Percentiles rank a stretch among this genome's conserved stretches.
Conservation (phyloP, 805 yeast genomes). For the Ogataea pignaliae region DNA sequence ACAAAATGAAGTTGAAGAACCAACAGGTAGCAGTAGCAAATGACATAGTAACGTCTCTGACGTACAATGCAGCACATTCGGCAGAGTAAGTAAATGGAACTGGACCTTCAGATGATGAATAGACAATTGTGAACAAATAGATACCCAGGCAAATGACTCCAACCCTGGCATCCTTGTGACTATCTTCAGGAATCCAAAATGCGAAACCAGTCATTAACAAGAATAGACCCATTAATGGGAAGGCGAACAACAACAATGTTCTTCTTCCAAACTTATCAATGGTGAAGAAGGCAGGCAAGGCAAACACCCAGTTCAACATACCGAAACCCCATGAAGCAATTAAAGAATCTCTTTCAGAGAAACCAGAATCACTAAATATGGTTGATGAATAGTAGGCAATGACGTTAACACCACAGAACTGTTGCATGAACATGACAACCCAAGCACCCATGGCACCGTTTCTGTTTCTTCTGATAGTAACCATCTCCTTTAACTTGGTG, state of each 20-base stretch:
- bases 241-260: conserved; percentile 48
- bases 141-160: conserved; percentile 72
- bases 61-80: conserved; percentile 74
- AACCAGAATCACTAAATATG: conserved; percentile 66
- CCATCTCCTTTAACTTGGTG: conserved; percentile 50
- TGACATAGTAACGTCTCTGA: conserved; percentile 78
- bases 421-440: conserved; percentile 86
- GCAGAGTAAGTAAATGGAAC: conserved; percentile 89
- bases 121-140: conserved; percentile 66
- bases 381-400: conserved; percentile 82
- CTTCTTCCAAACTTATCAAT: conserved; percentile 79
- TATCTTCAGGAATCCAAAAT: conserved; percentile 54
- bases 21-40: conserved; percentile 72
- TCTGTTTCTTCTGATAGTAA: conserved; percentile 74
- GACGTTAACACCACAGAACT: conserved; percentile 85
- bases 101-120: conserved; percentile 85
- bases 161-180: conserved; percentile 43
- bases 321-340: conserved; percentile 88
- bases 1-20: conserved; percentile 66
- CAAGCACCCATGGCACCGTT: conserved; percentile 78
- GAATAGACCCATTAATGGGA: conserved; percentile 62
- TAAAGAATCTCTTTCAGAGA: conserved; percentile 56
- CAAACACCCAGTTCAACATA: conserved; percentile 72
- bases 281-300: conserved; percentile 76
- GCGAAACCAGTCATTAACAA: conserved; percentile 63